Conservation (phyloP, 306 rosid species). For the Prunus persica region DNA sequence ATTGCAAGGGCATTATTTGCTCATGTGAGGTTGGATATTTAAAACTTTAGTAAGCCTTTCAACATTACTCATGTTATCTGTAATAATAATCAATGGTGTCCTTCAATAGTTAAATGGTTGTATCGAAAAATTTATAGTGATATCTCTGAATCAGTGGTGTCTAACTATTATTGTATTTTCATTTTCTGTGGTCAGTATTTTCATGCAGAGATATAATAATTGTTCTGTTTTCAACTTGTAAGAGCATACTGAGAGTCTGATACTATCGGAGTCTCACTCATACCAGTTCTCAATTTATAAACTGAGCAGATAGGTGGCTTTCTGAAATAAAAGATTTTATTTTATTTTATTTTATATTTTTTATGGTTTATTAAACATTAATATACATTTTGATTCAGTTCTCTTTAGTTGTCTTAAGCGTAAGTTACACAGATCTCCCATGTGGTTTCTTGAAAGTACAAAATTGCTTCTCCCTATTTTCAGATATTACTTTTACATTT, state of each 20-base stretch:
- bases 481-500: background rate
- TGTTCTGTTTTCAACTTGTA: background rate
- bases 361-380: background rate
- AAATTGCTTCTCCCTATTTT: background rate
- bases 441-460: background rate
- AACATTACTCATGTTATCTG: background rate
- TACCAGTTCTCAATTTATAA: background rate
- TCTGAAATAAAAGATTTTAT: background rate
- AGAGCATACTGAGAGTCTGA: background rate
- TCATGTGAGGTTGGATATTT: conserved; percentile 78
- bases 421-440: background rate
- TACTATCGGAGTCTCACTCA: background rate
- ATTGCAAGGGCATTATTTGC: conserved; percentile 89
- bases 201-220: background rate
- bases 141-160: background rate
- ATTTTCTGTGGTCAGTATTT: background rate
- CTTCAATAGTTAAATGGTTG: background rate
- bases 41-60: conserved; percentile 19
- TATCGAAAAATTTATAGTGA: background rate
- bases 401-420: background rate
- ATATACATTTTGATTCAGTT: background rate
- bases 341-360: background rate
- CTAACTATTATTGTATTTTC: background rate
- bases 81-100: background rate
- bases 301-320: no score